Evolutionary conservation across 1,284 basidiomycete genomes (phyloP), one percentile per base, ranked within the genome.

Genomic region (Moesziomyces aphidis): DNA sequence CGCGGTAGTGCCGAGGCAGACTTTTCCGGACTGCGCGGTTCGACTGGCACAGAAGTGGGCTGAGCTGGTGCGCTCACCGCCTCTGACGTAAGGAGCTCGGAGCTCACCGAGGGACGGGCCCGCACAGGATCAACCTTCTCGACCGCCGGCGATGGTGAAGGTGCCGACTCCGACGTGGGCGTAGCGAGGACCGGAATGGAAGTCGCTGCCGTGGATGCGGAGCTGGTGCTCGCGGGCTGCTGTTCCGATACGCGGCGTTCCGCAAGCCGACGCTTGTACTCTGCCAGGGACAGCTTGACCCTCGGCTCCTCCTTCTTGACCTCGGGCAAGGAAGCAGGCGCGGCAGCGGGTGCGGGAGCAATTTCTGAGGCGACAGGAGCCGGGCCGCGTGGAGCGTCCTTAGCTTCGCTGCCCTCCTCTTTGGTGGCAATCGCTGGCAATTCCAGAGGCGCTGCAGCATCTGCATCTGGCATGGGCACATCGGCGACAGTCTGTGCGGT

Each of bases 181-280:
- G 73, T 66, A 7, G 60, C 55, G 5, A 51, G 64, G 44, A 60
- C 36, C 6, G 70, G 58, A 31, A 56, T 50, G 19, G 67, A 13
- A 42, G 39, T 8, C 15, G 44, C 49, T 17, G 50, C 45, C n/a
- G 43, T 34, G 31, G 31, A 28, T 1, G 50, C 24, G 39, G 56
- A 49, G 42, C 42, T 39, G 26, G 21, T 50, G 39, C 56, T 56
- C 10, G 52, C 28, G 3, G 55, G 45, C 52, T 61, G 70, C 50
- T 72, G 70, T 34, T 53, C 72, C 19, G 78, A 73, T 22, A 79
- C 74, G 9, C 79, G 69, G 36, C 78, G 73, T 54, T 80, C 76
- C 4, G 80, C 80, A 8, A 83, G 67, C 15, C 82, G 77, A 44
- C 78, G 78, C 61, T 82, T 83, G 75, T 83, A 84, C 36, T 84